Evolutionary conservation across 768 basidiomycete genomes (phyloP), one percentile per base, ranked within the genome.

Genomic region (Xerocomellus chrysenteron): DNA sequence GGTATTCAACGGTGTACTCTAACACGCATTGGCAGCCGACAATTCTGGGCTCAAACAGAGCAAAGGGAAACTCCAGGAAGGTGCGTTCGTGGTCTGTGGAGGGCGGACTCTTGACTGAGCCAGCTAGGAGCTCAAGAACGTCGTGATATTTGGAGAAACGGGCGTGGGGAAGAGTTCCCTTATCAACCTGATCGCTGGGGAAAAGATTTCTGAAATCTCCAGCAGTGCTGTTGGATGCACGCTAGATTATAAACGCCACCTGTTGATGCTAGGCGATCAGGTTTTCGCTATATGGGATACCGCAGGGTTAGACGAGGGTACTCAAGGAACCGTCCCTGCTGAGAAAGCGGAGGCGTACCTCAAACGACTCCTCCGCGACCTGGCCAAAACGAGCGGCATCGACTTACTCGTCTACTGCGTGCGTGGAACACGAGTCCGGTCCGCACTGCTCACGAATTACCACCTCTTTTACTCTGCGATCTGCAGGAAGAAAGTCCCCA

Each of bases 401-500:
- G 65, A 67, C 43, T 47, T 69, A 17, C 57, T 67, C 47, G 10
- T 69, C 43, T 73, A 67, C 53, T 74, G 72, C 51, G 59, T 75
- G 40, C 65, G 70, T 14, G 67, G 58, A 11, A 55, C 64, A 4
- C 53, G 65, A 7, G 56, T 61, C 35, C 55, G 54, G 11, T 58
- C 58, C 21, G 65, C 62, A 45, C 12, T 65, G 12, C 65, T 67
- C 52, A 41, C 54, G 14, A 79, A 78, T 57, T 79, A 76, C 69
- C 61, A 64, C 43, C 53, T 78, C 24, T 77, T 78, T 51, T 65
- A 72, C 48, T 68, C 75, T 12, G 68, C 74, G 17, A 71, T 79
- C n/a, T 78, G 76, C 52, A 66, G 64, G 36, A 59, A 63, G 44
- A 59, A 68, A 41, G 78, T 79, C 19, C 78, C 78, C 5, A 71